These are phyloP conservation scores for Aspergillus alliaceus DNA, from an alignment of 2,329 filamentous ascomycete species.

Conservation along the genomic window DNA sequence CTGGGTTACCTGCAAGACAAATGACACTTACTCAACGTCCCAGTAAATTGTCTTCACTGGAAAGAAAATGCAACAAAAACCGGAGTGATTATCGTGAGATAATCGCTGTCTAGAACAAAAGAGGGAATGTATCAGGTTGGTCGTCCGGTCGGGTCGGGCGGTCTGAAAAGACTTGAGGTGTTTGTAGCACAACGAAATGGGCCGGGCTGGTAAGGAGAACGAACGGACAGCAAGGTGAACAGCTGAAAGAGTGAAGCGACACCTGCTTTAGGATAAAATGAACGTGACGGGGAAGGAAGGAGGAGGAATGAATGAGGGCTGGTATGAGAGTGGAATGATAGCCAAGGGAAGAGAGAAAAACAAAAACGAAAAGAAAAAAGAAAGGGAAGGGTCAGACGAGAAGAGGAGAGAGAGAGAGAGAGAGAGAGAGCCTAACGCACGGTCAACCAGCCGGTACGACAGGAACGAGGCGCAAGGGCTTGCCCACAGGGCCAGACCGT, in stretches of 20 bases:
- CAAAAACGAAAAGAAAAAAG: slow-evolving; percentile 10
- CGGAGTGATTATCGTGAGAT: slow-evolving; percentile 2
- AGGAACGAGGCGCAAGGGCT: slow-evolving; percentile 23
- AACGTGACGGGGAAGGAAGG: slow-evolving; percentile 28
- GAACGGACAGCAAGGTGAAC: slow-evolving; percentile 53
- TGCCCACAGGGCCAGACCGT: slow-evolving; percentile 17
- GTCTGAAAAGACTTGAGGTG: slow-evolving; percentile 15
- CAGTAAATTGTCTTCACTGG: slow-evolving; percentile 1
- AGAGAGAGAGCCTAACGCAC: slow-evolving; percentile 4
- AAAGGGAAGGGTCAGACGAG: slow-evolving; percentile 1
- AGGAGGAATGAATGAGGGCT: slow-evolving; percentile 16
- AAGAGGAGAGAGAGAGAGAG: slow-evolving; percentile 8
- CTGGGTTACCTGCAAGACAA: neutral
- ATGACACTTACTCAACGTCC: slow-evolving; percentile 12
- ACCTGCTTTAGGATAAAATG: slow-evolving; percentile 39
- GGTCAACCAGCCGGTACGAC: slow-evolving; percentile 3
- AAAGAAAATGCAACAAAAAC: slow-evolving; percentile 1
- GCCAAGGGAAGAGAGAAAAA: slow-evolving; percentile 21
- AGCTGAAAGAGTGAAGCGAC: slow-evolving; percentile 67
- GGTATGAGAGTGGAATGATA: slow-evolving; percentile 17
- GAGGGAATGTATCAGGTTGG: slow-evolving; percentile 23
- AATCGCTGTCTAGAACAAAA: slow-evolving; percentile 3
- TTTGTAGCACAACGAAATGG: slow-evolving; percentile 14
- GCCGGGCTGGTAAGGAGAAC: slow-evolving; percentile 30
- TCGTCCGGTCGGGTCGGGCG: slow-evolving; percentile 9